Conservation (phyloP, 2,329 filamentous ascomycete species). For the Arthrobotrys entomopaga region DNA sequence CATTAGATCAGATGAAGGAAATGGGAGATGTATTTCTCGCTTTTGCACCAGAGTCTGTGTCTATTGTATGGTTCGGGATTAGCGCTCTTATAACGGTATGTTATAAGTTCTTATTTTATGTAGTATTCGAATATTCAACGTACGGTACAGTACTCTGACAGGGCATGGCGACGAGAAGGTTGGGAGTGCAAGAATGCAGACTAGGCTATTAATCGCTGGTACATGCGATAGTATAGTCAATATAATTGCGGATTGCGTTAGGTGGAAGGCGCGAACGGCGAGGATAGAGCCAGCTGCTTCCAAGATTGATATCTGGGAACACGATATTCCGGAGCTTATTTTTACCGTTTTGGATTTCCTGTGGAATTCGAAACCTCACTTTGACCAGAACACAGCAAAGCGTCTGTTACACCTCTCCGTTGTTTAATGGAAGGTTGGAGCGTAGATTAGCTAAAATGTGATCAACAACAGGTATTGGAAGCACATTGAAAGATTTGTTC, state of each 20-base stretch:
- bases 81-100: slow-evolving; percentile 30
- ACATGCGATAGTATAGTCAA: slow-evolving; percentile 34
- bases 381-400: slow-evolving; percentile 24
- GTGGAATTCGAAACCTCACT: slow-evolving; percentile 33
- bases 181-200: slow-evolving; percentile 31
- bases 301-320: slow-evolving; percentile 32
- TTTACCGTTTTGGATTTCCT: slow-evolving; percentile 43
- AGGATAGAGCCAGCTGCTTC: neutral
- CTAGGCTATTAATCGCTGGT: slow-evolving; percentile 27
- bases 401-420: slow-evolving; percentile 6
- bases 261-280: slow-evolving; percentile 25
- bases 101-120: neutral
- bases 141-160: neutral
- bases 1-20: slow-evolving; percentile 23
- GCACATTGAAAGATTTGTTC: slow-evolving; percentile 26
- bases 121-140: neutral
- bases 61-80: slow-evolving; percentile 49
- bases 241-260: slow-evolving; percentile 27
- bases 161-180: neutral
- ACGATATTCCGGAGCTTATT: slow-evolving; percentile 28
- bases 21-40: slow-evolving; percentile 28
- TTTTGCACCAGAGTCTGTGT: slow-evolving; percentile 43
- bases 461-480: slow-evolving; percentile 14
- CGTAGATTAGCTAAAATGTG: neutral
- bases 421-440: neutral